A percentile compares a stretch with the other conserved stretches of the same genome.
phyloP scores from a whole-genome alignment of 2,329 filamentous ascomycete species.

The Sclerotinia glacialis region DNA sequence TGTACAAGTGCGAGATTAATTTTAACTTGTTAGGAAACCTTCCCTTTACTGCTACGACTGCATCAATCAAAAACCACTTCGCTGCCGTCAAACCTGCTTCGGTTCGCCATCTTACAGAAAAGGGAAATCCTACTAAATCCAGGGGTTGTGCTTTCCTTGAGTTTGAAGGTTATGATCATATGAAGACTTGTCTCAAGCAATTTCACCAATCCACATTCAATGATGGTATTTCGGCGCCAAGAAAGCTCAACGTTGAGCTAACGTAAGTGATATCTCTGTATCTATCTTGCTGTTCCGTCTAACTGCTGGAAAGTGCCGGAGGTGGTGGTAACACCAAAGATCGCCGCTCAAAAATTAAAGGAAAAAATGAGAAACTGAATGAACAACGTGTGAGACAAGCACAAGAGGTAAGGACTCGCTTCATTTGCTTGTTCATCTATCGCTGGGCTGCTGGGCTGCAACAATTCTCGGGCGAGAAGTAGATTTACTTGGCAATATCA shows the following conservation, averaged over 20 bases:
- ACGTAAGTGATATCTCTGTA: constrained; percentile 57
- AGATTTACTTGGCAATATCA: not conserved
- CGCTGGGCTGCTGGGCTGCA: not conserved
- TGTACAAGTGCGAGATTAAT: not conserved
- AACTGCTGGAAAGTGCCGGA: constrained; percentile 58
- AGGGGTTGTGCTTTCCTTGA: constrained; percentile 86
- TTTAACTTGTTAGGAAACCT: constrained; percentile 66
- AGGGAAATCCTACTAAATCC: constrained; percentile 58
- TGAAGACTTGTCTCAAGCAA: constrained; percentile 88
- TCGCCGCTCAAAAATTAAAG: constrained; percentile 72
- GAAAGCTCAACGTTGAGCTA: constrained; percentile 89
- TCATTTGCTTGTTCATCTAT: not conserved
- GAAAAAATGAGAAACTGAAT: constrained; percentile 82
- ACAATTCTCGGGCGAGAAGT: not conserved
- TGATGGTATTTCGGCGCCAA: constrained; percentile 51
- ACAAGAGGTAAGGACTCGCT: constrained; percentile 27
- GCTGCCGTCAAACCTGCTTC: constrained; percentile 66
- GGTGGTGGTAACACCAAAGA: constrained; percentile 76
- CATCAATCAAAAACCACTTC: constrained; percentile 72
- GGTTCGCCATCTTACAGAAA: constrained; percentile 71
- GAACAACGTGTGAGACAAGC: constrained; percentile 45
- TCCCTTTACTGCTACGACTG: constrained; percentile 74
- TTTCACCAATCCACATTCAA: constrained; percentile 83
- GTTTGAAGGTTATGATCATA: constrained; percentile 79
- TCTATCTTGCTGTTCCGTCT: constrained; percentile 16